Conservation (phyloP, 306 rosid genomes). For the Sicyos baderoa region DNA sequence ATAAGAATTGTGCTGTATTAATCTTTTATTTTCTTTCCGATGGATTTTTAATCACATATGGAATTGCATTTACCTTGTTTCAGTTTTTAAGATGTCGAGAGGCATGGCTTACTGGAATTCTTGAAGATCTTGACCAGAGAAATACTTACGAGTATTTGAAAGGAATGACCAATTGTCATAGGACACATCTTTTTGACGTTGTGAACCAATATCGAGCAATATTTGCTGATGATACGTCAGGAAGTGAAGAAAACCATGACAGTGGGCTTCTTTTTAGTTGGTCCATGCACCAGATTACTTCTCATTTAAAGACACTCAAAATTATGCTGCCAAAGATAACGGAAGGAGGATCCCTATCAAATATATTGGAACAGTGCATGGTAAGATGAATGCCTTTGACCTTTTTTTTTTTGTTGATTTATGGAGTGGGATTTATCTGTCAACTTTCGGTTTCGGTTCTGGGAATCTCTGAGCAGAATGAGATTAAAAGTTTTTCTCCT, state of each 20-base stretch:
- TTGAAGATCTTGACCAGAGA: slow-evolving; percentile 88
- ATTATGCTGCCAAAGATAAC: slow-evolving; percentile 88
- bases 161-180: slow-evolving; percentile 83
- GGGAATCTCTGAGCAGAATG: not conserved
- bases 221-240: slow-evolving; percentile 94
- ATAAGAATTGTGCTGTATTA: not conserved
- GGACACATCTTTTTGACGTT: slow-evolving; percentile 98
- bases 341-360: slow-evolving; percentile 88
- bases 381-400: slow-evolving; percentile 37
- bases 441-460: not conserved
- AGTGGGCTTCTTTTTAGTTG: slow-evolving; percentile 98
- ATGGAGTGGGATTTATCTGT: not conserved
- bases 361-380: slow-evolving; percentile 96
- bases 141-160: slow-evolving; percentile 80
- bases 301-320: slow-evolving; percentile 71
- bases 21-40: not conserved
- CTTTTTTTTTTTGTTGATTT: slow-evolving; percentile 1
- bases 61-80: slow-evolving; percentile 22
- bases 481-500: slow-evolving; percentile 6
- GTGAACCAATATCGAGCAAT: slow-evolving; percentile 97
- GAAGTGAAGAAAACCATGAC: slow-evolving; percentile 92
- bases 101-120: slow-evolving; percentile 90
- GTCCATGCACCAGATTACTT: slow-evolving; percentile 95
- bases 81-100: slow-evolving; percentile 97
- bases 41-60: not conserved